Percentiles rank a stretch among this genome's conserved stretches.
Evolutionary conservation across 768 basidiomycete species (phyloP).

Genomic region (Coprinellus micaceus): DNA sequence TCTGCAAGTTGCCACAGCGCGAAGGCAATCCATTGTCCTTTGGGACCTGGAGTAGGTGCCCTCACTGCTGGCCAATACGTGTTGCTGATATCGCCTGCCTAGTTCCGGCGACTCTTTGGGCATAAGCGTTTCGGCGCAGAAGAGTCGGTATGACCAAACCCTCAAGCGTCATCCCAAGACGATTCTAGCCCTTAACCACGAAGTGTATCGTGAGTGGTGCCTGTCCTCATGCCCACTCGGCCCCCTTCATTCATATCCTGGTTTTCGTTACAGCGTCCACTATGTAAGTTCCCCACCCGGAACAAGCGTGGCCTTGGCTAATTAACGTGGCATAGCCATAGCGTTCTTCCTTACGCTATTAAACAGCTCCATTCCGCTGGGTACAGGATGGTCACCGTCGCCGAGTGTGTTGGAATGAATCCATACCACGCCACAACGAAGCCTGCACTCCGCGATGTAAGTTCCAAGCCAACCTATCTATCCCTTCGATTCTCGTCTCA

Average conservation of each 20-base stretch:
- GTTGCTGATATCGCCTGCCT: background rate
- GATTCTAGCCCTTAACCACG: slow-evolving; percentile 13
- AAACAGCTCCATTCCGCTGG: slow-evolving; percentile 24
- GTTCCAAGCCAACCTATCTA: background rate
- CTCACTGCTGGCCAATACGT: background rate
- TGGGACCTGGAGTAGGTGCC: slow-evolving; percentile 16
- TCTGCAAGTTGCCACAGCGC: slow-evolving; percentile 6
- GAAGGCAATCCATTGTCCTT: slow-evolving; percentile 8
- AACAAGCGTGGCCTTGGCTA: background rate
- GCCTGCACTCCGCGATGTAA: slow-evolving; percentile 14
- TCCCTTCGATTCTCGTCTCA: background rate
- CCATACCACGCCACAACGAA: slow-evolving; percentile 26
- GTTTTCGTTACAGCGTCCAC: background rate
- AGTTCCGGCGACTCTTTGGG: slow-evolving; percentile 16
- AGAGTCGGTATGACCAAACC: slow-evolving; percentile 9
- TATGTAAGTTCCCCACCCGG: slow-evolving; percentile 2
- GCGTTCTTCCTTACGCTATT: slow-evolving; percentile 21
- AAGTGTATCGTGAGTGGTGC: slow-evolving; percentile 10
- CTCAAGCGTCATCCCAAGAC: background rate
- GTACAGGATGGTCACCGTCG: slow-evolving; percentile 37
- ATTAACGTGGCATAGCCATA: background rate
- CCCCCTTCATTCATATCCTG: background rate
- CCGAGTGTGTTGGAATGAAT: slow-evolving; percentile 32
- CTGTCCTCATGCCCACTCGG: too few species aligned
- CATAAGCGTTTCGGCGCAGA: slow-evolving; percentile 7